Evolutionary conservation across 2,329 filamentous ascomycete species (phyloP), one percentile per base, ranked within the genome.

Genomic region (Aulographum hederae): DNA sequence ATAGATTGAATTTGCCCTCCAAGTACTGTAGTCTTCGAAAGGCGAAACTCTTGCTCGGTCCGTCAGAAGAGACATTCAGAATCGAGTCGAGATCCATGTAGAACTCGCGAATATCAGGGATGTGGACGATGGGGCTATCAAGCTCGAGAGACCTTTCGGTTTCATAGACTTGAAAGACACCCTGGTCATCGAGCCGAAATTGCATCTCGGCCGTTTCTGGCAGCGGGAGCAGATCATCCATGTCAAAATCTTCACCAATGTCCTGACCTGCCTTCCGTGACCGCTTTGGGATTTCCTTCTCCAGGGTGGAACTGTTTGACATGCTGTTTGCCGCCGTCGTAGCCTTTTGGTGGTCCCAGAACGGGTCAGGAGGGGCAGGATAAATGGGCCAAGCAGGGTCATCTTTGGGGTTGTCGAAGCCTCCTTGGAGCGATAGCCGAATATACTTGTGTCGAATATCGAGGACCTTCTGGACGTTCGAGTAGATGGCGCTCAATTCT

Each of bases 1-100:
- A 94, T 15, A 98, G 66, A 49, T 94, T 92, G 57, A 93, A 98
- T 50, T 94, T 94, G 37, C 84, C 86, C 57, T 98, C 89, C 6
- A 98, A 61, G 50, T 95, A 98, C 45, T 93, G 86, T 30, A 98
- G 65, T 8, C 91, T 75, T 33, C 86, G 76, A 53, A 92, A 98
- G 1, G 89, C 86, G 53, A 95, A 95, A 46, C 84, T 94, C 57
- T 98, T 98, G 53, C 77, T 86, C 0, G 89, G 89, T 0, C 89
- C 89, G 47, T 98, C 86, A 0, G 85, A 92, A 1, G 85, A 93
- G n/a, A 91, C 73, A 36, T 77, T 73, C 32, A 92, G 63, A 35
- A 95, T 76, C 15, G 73, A 65, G 47, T 98, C 89, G 17, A 98
- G 61, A 47, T 94, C 86, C 63, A 93, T 79, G 52, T 95, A 98